phyloP scores from a whole-genome alignment of 805 yeast genomes.

The Candida taoyuanica region DNA sequence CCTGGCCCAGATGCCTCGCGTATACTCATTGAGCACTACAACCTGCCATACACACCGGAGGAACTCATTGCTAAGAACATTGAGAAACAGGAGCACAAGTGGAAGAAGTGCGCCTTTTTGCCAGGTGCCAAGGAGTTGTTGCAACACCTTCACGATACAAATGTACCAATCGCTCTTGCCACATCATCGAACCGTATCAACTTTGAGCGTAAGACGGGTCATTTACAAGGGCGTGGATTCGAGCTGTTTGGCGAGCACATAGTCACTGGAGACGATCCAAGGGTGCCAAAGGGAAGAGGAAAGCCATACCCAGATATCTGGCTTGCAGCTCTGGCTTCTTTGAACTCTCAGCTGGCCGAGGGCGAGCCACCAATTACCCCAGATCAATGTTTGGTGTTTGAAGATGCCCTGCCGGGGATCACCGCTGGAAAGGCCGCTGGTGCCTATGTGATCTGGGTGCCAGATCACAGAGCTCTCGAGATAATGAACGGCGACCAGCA shows the following conservation, averaged over 20 bases:
- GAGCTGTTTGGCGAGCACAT: constrained; percentile 58
- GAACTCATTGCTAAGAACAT: constrained; percentile 52
- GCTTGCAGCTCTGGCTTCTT: constrained; percentile 67
- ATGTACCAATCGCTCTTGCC: constrained; percentile 83
- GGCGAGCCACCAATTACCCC: constrained; percentile 48
- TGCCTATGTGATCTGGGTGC: constrained; percentile 90
- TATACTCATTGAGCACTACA: constrained; percentile 61
- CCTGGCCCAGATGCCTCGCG: constrained; percentile 64
- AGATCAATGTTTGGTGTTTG: constrained; percentile 84
- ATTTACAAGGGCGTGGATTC: constrained; percentile 54
- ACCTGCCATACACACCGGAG: constrained; percentile 61
- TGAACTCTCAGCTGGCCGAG: constrained; percentile 51
- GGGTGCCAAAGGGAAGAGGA: constrained; percentile 82
- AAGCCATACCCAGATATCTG: constrained; percentile 95
- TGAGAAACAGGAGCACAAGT: constrained; percentile 44
- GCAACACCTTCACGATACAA: constrained; percentile 41
- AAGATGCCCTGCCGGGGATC: constrained; percentile 94
- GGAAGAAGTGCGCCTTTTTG: constrained; percentile 63
- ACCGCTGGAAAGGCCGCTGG: constrained; percentile 79
- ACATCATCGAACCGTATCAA: constrained; percentile 71
- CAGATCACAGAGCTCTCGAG: constrained; percentile 68
- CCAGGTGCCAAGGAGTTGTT: constrained; percentile 84
- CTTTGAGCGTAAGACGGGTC: constrained; percentile 67
- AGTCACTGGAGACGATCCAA: constrained; percentile 84
- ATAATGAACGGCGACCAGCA: constrained; percentile 48